Percentiles rank a stretch among this genome's conserved stretches.
Evolutionary conservation across 169 alveolate species (phyloP).

Genomic region (Plasmodium knowlesi): DNA sequence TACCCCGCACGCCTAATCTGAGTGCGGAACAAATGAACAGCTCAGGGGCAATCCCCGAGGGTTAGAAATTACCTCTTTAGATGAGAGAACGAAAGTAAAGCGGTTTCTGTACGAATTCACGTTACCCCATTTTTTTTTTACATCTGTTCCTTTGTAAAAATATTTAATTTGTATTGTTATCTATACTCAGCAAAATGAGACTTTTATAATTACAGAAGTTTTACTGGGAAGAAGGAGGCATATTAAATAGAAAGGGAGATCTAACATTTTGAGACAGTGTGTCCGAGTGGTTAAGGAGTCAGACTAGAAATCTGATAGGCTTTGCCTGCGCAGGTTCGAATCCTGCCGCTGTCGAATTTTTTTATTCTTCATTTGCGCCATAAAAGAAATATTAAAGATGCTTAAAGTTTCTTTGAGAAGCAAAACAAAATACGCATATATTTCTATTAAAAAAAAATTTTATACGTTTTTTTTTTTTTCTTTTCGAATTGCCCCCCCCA

Average conservation of each 20-base stretch:
- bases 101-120: background rate
- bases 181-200: too few species aligned
- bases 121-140: background rate
- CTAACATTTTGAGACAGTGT: slow-evolving; percentile 52
- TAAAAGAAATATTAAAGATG: background rate
- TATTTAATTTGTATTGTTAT: too few species aligned
- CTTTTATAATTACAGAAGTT: background rate
- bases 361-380: background rate
- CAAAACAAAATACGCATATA: too few species aligned
- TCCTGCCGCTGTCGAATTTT: slow-evolving; percentile 94
- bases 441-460: background rate
- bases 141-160: background rate
- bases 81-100: background rate
- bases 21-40: background rate
- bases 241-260: background rate
- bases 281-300: slow-evolving; percentile 96
- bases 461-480: background rate
- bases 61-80: background rate
- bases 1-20: background rate
- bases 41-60: background rate
- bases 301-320: slow-evolving; percentile 96
- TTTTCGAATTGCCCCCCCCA: background rate
- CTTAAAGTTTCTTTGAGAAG: background rate
- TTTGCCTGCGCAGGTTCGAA: slow-evolving; percentile 97
- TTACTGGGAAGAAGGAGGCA: background rate